A percentile compares a stretch with the other conserved stretches of the same genome.
phyloP scores from a whole-genome alignment of 2,329 filamentous ascomycete species.

The Microdochium paspali region DNA sequence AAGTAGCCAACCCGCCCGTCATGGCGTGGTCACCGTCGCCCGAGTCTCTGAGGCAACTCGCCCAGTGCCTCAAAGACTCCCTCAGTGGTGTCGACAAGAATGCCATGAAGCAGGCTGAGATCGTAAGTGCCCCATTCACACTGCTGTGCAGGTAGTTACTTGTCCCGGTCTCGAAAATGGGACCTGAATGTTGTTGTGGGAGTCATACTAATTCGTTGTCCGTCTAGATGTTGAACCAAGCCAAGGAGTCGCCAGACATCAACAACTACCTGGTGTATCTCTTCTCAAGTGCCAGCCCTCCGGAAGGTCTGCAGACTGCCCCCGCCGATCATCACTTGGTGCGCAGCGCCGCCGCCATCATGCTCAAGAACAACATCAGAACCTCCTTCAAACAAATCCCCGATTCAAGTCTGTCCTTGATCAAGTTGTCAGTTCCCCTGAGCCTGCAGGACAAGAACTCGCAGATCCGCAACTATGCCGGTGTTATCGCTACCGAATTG shows the following conservation, averaged over 20 bases:
- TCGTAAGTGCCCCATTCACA: conserved; percentile 39
- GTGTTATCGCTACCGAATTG: conserved; percentile 89
- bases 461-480: conserved; percentile 81
- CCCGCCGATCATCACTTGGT: conserved; percentile 61
- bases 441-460: conserved; percentile 72
- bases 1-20: conserved; percentile 21
- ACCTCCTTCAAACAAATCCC: conserved; percentile 67
- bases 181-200: too few species aligned
- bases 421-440: conserved; percentile 69
- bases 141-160: too few species aligned
- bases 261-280: conserved; percentile 96
- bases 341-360: conserved; percentile 79
- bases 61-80: conserved; percentile 83
- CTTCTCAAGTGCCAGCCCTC: conserved; percentile 61
- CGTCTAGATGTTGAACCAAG: conserved; percentile 80
- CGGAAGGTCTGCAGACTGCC: conserved; percentile 50
- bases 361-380: conserved; percentile 91
- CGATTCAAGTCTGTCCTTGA: conserved; percentile 61
- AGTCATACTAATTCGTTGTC: conserved; percentile 12
- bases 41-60: conserved; percentile 82
- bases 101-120: conserved; percentile 82
- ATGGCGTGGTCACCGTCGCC: conserved; percentile 93
- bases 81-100: conserved; percentile 72
- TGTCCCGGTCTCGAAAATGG: conserved; percentile 12
- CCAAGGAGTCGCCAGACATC: conserved; percentile 81